These are phyloP conservation scores for Primulina eburnea DNA, from an alignment of 257 asterid genomes.

Conservation along the genomic window DNA sequence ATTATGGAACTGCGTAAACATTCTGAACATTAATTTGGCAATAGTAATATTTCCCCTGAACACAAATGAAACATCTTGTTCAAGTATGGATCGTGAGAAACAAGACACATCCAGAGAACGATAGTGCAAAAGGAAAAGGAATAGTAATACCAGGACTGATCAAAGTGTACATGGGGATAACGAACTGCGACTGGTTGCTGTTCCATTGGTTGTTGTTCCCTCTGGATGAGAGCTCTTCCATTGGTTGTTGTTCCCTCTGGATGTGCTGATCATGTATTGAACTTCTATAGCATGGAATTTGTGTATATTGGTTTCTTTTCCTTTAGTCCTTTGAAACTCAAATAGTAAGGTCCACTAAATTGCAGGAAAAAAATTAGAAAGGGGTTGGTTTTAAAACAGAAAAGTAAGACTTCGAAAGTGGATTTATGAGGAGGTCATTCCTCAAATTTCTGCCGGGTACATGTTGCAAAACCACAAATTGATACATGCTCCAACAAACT, in stretches of 20 bases:
- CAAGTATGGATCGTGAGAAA: conserved; percentile 10
- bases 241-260: conserved; percentile 96
- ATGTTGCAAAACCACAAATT: too few species aligned
- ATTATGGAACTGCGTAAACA: conserved; percentile 96
- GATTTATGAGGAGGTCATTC: too few species aligned
- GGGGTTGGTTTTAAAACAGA: neutral
- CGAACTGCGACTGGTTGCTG: conserved; percentile 80
- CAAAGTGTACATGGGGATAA: conserved; percentile 93
- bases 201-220: too few species aligned
- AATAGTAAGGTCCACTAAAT: neutral
- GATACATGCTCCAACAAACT: neutral
- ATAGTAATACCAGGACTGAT: conserved; percentile 80
- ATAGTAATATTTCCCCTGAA: conserved; percentile 78
- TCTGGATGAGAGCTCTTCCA: conserved; percentile 50
- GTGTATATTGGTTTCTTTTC: neutral
- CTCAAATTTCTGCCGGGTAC: too few species aligned
- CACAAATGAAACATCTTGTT: conserved; percentile 14
- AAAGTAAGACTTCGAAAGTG: too few species aligned
- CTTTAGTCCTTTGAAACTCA: neutral
- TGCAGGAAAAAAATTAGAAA: too few species aligned
- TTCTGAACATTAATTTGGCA: conserved; percentile 81
- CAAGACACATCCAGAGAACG: conserved; percentile 6
- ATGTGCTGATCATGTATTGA: too few species aligned
- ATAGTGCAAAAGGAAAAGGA: conserved; percentile 10
- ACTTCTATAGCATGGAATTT: too few species aligned